A percentile compares a stretch with the other conserved stretches of the same genome.
phyloP scores from a whole-genome alignment of 2,329 filamentous ascomycete genomes.

The Decorospora gaudefroyi region DNA sequence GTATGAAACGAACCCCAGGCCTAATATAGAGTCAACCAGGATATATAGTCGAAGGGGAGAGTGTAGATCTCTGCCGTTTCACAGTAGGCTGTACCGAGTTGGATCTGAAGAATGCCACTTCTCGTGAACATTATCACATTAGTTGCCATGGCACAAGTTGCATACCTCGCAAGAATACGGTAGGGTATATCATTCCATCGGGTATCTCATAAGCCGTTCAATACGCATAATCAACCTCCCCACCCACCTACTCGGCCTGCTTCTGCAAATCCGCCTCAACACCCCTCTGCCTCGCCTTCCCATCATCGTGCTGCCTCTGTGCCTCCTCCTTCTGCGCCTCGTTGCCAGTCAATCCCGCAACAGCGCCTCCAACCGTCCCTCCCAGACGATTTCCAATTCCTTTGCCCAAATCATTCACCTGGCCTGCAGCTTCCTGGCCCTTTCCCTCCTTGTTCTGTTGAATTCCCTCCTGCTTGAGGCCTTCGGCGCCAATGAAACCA shows the following conservation, averaged over 20 bases:
- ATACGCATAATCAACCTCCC: not conserved
- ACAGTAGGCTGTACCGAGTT: too few species aligned
- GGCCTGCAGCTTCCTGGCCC: constrained; percentile 79
- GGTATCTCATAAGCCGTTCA: constrained; percentile 2
- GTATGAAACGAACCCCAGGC: too few species aligned
- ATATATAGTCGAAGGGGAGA: too few species aligned
- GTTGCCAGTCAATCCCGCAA: constrained; percentile 75
- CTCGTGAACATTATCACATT: too few species aligned
- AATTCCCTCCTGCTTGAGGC: constrained; percentile 72
- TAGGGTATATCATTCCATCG: constrained; percentile 6
- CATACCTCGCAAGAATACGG: not conserved
- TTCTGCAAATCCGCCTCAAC: constrained; percentile 81
- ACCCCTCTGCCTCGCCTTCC: constrained; percentile 82
- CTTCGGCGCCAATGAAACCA: constrained; percentile 73
- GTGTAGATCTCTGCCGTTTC: too few species aligned
- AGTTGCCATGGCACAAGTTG: not conserved
- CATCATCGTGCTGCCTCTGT: constrained; percentile 72
- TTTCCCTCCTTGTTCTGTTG: constrained; percentile 81
- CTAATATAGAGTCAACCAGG: too few species aligned
- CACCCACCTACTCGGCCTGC: constrained; percentile 53
- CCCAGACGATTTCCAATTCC: constrained; percentile 63
- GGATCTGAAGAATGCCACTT: too few species aligned
- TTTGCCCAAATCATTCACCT: constrained; percentile 72
- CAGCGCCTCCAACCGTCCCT: constrained; percentile 71
- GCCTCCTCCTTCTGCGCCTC: constrained; percentile 66